Conservation (phyloP, 2,329 filamentous ascomycete genomes). For the Talaromyces atroroseus region DNA sequence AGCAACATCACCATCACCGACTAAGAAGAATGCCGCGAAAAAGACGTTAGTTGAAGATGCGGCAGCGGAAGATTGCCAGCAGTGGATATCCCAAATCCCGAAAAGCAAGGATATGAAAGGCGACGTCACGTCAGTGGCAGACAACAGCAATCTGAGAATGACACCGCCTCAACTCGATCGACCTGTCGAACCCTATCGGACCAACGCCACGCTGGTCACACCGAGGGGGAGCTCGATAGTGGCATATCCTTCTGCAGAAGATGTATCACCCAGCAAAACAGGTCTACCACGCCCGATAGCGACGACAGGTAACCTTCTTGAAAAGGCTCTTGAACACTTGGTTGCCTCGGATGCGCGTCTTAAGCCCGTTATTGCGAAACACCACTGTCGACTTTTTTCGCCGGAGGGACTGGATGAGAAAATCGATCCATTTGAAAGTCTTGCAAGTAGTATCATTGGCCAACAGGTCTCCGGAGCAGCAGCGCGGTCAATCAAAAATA, state of each 20-base stretch:
- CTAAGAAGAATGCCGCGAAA: slow-evolving; percentile 8
- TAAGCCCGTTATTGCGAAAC: slow-evolving; percentile 63
- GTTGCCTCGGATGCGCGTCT: slow-evolving; percentile 68
- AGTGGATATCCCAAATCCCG: slow-evolving; percentile 24
- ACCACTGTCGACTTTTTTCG: slow-evolving; percentile 75
- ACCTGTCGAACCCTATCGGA: slow-evolving; percentile 44
- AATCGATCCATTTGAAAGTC: slow-evolving; percentile 79
- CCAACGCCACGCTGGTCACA: slow-evolving; percentile 45
- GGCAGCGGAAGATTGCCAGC: background rate
- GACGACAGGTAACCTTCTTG: slow-evolving; percentile 67
- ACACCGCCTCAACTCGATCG: slow-evolving; percentile 40
- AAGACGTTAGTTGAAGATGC: background rate
- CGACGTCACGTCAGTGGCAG: slow-evolving; percentile 5
- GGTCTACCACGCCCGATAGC: slow-evolving; percentile 41
- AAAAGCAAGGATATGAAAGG: slow-evolving; percentile 23
- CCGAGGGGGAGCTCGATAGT: slow-evolving; percentile 43
- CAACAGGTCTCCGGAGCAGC: slow-evolving; percentile 95
- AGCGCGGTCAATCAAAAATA: slow-evolving; percentile 79
- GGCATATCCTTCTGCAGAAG: slow-evolving; percentile 40
- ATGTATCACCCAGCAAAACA: slow-evolving; percentile 36
- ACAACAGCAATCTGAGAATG: slow-evolving; percentile 37
- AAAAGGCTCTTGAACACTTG: slow-evolving; percentile 70
- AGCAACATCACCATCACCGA: background rate
- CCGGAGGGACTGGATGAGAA: slow-evolving; percentile 75
- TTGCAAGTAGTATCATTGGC: slow-evolving; percentile 84